Conservation (phyloP, 2,329 filamentous ascomycete genomes). For the Claviceps sp. region DNA sequence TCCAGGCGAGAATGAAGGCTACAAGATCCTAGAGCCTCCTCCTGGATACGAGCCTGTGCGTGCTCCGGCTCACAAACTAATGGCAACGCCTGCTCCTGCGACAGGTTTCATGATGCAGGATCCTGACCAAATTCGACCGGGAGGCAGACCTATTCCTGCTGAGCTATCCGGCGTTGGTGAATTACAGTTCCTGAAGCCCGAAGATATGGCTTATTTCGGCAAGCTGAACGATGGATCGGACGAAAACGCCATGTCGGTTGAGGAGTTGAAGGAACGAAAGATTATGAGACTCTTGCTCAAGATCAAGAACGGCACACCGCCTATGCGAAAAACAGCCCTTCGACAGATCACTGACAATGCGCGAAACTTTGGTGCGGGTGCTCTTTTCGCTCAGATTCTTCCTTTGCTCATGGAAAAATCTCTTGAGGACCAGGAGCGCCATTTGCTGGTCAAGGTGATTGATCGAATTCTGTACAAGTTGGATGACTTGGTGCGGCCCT, state of each 20-base stretch:
- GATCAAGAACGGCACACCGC: constrained; percentile 97
- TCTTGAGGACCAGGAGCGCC: constrained; percentile 92
- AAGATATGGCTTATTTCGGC: constrained; percentile 98
- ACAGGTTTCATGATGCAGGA: constrained; percentile 97
- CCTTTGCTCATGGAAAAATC: constrained; percentile 97
- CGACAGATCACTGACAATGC: constrained; percentile 97
- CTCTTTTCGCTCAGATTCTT: constrained; percentile 94
- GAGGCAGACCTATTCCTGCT: constrained; percentile 83
- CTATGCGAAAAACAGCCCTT: constrained; percentile 95
- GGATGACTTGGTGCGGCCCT: constrained; percentile 89
- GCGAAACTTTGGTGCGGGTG: constrained; percentile 83
- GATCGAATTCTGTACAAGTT: constrained; percentile 97
- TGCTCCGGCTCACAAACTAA: constrained; percentile 60
- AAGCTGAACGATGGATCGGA: constrained; percentile 92
- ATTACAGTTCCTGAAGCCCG: constrained; percentile 93
- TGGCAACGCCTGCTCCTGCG: constrained; percentile 60
- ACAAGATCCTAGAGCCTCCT: constrained; percentile 81
- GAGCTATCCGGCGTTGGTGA: constrained; percentile 95
- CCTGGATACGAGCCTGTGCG: constrained; percentile 81
- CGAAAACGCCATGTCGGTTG: constrained; percentile 81
- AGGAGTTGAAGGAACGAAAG: constrained; percentile 94
- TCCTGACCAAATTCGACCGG: constrained; percentile 65
- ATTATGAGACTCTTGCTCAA: constrained; percentile 95
- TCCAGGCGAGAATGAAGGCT: constrained; percentile 77
- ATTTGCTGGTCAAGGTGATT: constrained; percentile 97